These are phyloP conservation scores for Echinochloa phyllopogon DNA, from an alignment of 176 grass and related monocot species.

Conservation along the genomic window DNA sequence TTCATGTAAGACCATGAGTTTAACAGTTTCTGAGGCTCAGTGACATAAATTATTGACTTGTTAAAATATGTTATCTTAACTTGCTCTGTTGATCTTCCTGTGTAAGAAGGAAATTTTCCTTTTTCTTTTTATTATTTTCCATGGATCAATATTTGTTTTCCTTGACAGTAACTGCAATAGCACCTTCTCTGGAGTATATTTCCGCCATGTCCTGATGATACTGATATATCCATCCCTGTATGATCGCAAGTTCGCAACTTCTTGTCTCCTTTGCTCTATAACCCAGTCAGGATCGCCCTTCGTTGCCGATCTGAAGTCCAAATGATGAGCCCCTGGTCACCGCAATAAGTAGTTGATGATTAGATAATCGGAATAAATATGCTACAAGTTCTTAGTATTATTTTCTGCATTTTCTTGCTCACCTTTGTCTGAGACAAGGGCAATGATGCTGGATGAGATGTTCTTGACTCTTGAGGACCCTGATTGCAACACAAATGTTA, in stretches of 20 bases:
- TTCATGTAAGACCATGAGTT: conserved; percentile 12
- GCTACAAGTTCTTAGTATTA: neutral
- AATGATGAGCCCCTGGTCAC: conserved; percentile 81
- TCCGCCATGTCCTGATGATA: conserved; percentile 66
- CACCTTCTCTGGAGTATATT: conserved; percentile 35
- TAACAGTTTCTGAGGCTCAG: conserved; percentile 22
- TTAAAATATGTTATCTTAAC: conserved; percentile 10
- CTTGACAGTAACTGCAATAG: neutral
- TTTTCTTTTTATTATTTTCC: neutral
- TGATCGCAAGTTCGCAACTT: conserved; percentile 76
- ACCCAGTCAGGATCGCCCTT: conserved; percentile 87
- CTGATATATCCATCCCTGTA: conserved; percentile 78
- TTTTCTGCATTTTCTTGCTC: conserved; percentile 14
- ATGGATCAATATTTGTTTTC: conserved; percentile 35
- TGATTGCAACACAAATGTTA: conserved; percentile 29
- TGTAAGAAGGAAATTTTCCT: neutral
- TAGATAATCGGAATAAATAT: neutral
- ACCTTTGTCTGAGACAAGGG: conserved; percentile 91
- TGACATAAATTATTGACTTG: conserved; percentile 18
- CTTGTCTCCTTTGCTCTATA: conserved; percentile 74
- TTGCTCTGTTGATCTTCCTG: conserved; percentile 21
- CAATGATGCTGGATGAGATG: conserved; percentile 87
- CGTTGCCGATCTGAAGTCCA: conserved; percentile 76
- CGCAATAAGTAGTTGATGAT: neutral
- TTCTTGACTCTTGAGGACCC: conserved; percentile 96